Conservation (phyloP, 2,329 filamentous ascomycete species). For the Aspergillus sojae region DNA sequence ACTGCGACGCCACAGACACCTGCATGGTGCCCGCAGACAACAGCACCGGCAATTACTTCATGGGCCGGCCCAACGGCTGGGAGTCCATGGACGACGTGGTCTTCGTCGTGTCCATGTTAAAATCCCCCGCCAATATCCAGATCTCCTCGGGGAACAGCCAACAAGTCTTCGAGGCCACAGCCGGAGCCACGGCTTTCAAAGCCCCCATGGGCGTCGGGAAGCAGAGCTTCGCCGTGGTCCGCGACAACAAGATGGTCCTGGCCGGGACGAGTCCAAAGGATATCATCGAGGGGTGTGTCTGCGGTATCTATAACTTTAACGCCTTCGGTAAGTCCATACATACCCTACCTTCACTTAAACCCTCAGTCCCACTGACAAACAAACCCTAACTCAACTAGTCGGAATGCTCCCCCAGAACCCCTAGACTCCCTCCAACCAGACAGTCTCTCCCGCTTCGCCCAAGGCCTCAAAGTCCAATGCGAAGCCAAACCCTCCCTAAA, state of each 20-base stretch:
- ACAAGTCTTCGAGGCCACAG: slow-evolving; percentile 49
- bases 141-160: slow-evolving; percentile 51
- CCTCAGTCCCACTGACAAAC: background rate
- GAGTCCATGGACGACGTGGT: slow-evolving; percentile 54
- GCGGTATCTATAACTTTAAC: slow-evolving; percentile 60
- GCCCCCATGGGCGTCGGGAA: slow-evolving; percentile 53
- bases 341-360: background rate
- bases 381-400: background rate
- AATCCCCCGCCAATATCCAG: slow-evolving; percentile 45
- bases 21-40: slow-evolving; percentile 46
- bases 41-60: slow-evolving; percentile 55
- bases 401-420: background rate
- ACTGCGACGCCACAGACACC: slow-evolving; percentile 58
- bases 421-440: background rate
- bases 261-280: slow-evolving; percentile 53
- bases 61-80: slow-evolving; percentile 54
- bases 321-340: slow-evolving; percentile 34
- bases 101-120: slow-evolving; percentile 48
- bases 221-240: slow-evolving; percentile 51
- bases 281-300: slow-evolving; percentile 53
- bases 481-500: background rate
- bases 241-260: slow-evolving; percentile 46
- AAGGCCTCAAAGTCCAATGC: background rate
- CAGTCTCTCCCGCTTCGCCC: background rate
- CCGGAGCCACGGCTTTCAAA: slow-evolving; percentile 49